These are phyloP conservation scores for Macrolepiota albuminosa DNA, from an alignment of 768 basidiomycete genomes.

Conservation along the genomic window DNA sequence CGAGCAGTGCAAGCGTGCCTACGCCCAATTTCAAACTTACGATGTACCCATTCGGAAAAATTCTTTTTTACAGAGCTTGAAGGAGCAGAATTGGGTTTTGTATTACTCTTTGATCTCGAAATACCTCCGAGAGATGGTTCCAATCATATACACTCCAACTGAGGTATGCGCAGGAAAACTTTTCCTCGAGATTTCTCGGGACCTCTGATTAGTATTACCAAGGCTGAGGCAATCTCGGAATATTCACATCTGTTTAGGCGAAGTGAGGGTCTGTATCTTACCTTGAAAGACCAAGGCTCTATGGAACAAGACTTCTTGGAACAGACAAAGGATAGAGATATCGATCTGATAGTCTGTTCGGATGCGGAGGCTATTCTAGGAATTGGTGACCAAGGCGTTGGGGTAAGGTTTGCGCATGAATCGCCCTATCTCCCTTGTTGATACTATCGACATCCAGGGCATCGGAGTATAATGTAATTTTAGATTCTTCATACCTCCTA, in stretches of 20 bases:
- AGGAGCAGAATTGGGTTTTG: conserved; percentile 78
- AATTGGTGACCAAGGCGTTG: conserved; percentile 64
- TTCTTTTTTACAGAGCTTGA: conserved; percentile 69
- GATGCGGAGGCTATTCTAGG: conserved; percentile 87
- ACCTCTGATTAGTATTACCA: background rate
- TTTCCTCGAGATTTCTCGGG: background rate
- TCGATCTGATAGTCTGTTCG: conserved; percentile 79
- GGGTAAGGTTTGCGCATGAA: conserved; percentile 27
- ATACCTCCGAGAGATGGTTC: conserved; percentile 58
- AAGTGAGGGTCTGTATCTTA: conserved; percentile 73
- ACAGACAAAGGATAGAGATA: conserved; percentile 51
- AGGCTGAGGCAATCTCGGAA: conserved; percentile 78
- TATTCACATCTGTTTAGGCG: conserved; percentile 83
- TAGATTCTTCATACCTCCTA: background rate
- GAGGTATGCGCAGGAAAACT: conserved; percentile 37
- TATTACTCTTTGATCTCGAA: conserved; percentile 65
- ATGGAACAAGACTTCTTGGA: conserved; percentile 80
- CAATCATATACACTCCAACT: conserved; percentile 81
- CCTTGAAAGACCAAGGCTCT: conserved; percentile 50
- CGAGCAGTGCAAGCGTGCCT: conserved; percentile 72
- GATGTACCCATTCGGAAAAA: conserved; percentile 51
- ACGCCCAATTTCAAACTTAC: conserved; percentile 47
- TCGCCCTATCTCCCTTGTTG: conserved; percentile 4
- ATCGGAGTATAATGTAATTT: conserved; percentile 40
- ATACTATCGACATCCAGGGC: conserved; percentile 25